phyloP scores from a whole-genome alignment of 2,329 filamentous ascomycete species.

The Triangularia setosa region DNA sequence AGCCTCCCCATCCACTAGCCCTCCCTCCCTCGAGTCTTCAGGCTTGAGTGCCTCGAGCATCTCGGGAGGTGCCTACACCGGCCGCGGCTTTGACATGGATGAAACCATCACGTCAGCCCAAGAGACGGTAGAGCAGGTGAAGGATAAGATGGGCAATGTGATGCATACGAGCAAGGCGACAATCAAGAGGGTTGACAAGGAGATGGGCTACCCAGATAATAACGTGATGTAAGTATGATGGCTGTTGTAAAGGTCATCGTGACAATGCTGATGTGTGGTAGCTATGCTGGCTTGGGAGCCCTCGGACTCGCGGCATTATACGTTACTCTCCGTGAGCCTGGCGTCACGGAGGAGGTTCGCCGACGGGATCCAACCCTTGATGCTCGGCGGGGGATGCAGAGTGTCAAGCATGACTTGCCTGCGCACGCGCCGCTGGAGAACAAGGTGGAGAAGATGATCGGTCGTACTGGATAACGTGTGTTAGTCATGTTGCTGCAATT shows the following conservation, averaged over 20 bases:
- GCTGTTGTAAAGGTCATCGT: not conserved
- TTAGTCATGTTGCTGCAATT: not conserved
- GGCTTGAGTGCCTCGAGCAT: not conserved
- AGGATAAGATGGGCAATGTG: not conserved
- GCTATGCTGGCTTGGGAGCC: constrained; percentile 1
- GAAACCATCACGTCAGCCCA: not conserved
- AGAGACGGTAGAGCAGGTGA: not conserved
- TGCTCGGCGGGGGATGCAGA: not conserved
- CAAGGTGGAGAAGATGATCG: constrained; percentile 8
- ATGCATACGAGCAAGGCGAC: constrained; percentile 4
- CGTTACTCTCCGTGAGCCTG: not conserved
- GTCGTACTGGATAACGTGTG: not conserved
- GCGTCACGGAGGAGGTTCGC: not conserved
- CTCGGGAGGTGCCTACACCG: not conserved
- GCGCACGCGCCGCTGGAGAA: constrained; percentile 6
- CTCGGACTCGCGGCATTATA: constrained; percentile 2
- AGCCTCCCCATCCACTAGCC: not conserved
- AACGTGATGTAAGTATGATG: constrained; percentile 2
- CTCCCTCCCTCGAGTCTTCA: not conserved
- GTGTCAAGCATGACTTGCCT: not conserved
- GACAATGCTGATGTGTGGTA: not conserved
- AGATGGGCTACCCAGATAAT: constrained; percentile 6
- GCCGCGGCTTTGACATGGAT: not conserved
- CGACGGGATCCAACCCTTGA: not conserved
- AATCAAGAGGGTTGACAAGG: not conserved